Percentiles rank a stretch among this genome's conserved stretches.
Conservation (phyloP, 176 grass and related monocot genomes). For the Oryza glumipatula region DNA sequence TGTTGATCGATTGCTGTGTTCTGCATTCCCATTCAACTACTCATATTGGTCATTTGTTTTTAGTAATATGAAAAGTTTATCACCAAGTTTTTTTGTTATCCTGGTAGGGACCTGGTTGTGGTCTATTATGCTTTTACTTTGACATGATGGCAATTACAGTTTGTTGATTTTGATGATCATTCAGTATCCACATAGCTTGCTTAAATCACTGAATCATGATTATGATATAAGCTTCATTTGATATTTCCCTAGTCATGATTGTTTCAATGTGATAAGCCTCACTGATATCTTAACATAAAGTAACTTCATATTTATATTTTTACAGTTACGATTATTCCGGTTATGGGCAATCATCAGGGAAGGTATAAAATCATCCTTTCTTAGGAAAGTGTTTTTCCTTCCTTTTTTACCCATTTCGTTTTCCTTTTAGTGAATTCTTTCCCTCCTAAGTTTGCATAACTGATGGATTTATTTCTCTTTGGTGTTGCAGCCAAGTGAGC, state of each 20-base stretch:
- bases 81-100: background rate
- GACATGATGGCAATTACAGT: background rate
- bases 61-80: background rate
- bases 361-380: slow-evolving; percentile 56
- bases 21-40: background rate
- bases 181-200: background rate
- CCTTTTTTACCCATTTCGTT: background rate
- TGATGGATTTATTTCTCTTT: slow-evolving; percentile 40
- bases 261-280: slow-evolving; percentile 2
- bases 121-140: background rate
- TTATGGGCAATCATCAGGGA: slow-evolving; percentile 81
- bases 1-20: background rate
- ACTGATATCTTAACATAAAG: background rate
- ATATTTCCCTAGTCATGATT: background rate
- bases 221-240: slow-evolving; percentile 26
- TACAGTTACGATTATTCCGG: slow-evolving; percentile 87
- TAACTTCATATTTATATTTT: slow-evolving; percentile 13
- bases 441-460: slow-evolving; percentile 1
- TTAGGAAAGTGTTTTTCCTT: slow-evolving; percentile 41
- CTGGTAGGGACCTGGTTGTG: background rate
- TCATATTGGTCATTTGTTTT: background rate
- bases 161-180: slow-evolving; percentile 13
- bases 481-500: slow-evolving; percentile 74
- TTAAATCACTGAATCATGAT: slow-evolving; percentile 26
- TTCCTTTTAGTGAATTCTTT: slow-evolving; percentile 17